Percentiles rank a stretch among this genome's conserved stretches.
phyloP scores from a whole-genome alignment of 768 basidiomycete genomes.

The Lactarius sp. region DNA sequence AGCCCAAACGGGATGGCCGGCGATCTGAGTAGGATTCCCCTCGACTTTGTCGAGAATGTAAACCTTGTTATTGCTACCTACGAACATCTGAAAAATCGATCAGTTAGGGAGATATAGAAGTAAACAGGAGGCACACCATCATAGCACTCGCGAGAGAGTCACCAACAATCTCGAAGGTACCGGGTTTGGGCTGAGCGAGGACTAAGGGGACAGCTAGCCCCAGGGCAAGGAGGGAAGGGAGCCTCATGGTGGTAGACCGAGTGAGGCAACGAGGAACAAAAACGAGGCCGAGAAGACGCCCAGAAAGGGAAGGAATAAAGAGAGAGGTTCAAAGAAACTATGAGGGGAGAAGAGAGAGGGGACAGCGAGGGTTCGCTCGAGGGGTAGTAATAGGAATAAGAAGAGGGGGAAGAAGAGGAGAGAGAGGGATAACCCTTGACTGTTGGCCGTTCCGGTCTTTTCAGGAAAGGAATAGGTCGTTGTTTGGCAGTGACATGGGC shows the following conservation, averaged over 20 bases:
- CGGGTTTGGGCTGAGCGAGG: neutral
- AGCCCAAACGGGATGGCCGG: neutral
- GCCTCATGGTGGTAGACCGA: neutral
- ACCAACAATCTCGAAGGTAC: neutral
- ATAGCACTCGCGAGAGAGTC: neutral
- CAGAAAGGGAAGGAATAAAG: neutral
- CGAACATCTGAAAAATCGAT: constrained; percentile 5
- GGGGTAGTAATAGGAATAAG: neutral
- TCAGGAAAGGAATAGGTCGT: neutral
- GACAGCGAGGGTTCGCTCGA: neutral
- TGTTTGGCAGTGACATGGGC: constrained; percentile 1
- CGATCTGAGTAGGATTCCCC: neutral
- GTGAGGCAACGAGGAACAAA: too few relatives aligned
- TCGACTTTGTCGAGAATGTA: constrained; percentile 15
- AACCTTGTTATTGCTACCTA: constrained; percentile 5
- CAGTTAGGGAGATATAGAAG: neutral
- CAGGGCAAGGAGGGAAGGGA: neutral
- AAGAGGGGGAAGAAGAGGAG: too few relatives aligned
- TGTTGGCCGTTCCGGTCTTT: neutral
- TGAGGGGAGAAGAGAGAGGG: neutral
- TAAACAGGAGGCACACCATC: neutral
- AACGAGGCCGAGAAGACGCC: too few relatives aligned
- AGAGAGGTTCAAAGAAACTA: neutral
- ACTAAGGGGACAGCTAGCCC: neutral
- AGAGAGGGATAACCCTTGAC: neutral